Evolutionary conservation across 139 green algal species (phyloP).

Genomic region (Chlamydomonas incerta): DNA sequence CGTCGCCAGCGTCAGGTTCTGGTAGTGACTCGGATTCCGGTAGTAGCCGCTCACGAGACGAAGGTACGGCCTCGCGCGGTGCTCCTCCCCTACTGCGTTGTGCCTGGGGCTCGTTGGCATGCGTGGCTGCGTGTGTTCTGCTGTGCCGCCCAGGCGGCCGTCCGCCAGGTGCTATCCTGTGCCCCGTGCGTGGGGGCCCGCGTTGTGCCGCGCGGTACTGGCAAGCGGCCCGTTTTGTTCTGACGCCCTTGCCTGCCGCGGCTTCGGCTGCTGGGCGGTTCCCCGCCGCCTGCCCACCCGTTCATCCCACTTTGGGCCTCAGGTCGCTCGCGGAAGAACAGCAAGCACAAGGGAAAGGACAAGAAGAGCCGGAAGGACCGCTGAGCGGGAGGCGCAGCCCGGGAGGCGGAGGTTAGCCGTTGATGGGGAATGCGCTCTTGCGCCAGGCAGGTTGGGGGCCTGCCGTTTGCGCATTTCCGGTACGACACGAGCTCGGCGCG

Average conservation of each 20-base stretch:
- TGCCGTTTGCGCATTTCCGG: too few relatives aligned
- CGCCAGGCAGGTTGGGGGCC: too few relatives aligned
- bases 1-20: not conserved
- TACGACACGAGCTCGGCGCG: too few relatives aligned
- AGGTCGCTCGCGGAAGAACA: not conserved
- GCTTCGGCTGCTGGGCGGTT: too few relatives aligned
- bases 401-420: too few relatives aligned
- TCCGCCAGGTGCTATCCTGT: too few relatives aligned
- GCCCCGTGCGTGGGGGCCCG: too few relatives aligned
- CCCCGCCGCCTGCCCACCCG: not conserved
- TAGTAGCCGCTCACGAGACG: not conserved
- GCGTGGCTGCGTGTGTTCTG: too few relatives aligned
- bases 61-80: not conserved
- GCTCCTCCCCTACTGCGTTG: not conserved
- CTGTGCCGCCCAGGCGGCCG: too few relatives aligned
- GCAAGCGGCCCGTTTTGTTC: not conserved
- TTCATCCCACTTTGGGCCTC: not conserved
- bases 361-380: conserved; percentile 14
- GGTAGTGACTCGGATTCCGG: not conserved
- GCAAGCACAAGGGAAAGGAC: conserved; percentile 12
- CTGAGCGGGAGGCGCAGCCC: not conserved
- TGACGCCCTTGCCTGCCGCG: too few relatives aligned
- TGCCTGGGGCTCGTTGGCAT: not conserved
- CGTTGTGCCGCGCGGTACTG: not conserved
- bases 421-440: too few relatives aligned